A percentile compares a stretch with the other conserved stretches of the same genome.
Evolutionary conservation across 2,329 filamentous ascomycete species (phyloP).

Genomic region (Xylaria sp.): DNA sequence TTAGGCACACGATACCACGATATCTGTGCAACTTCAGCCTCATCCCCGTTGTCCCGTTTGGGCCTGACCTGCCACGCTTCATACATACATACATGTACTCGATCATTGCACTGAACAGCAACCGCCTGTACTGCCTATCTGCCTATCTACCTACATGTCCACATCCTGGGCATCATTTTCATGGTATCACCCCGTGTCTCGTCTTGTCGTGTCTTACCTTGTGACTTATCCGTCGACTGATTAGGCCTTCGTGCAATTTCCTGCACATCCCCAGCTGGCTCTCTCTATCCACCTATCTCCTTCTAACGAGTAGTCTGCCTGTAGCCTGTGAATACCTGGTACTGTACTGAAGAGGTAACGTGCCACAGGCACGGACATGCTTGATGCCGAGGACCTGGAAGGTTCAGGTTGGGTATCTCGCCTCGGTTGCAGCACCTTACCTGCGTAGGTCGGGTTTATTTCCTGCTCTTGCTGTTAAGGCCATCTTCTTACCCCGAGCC

Average conservation of each 20-base stretch:
- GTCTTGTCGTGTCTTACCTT: not conserved
- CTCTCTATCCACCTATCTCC: not conserved
- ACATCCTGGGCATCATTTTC: not conserved
- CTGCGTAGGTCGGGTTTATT: not conserved
- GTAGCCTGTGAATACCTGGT: not conserved
- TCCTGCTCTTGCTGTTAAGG: not conserved
- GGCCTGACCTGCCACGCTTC: constrained; percentile 12
- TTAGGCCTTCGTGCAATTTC: not conserved
- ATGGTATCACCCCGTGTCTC: not conserved
- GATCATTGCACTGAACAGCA: not conserved
- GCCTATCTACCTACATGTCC: not conserved
- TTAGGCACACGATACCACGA: constrained; percentile 4
- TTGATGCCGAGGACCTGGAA: constrained; percentile 5
- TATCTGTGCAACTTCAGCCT: constrained; percentile 25
- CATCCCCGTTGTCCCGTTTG: not conserved
- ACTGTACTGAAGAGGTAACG: not conserved
- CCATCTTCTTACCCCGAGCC: not conserved
- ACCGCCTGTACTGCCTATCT: not conserved
- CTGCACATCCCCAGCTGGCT: not conserved
- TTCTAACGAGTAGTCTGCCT: not conserved
- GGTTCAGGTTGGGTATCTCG: constrained; percentile 3
- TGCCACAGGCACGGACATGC: constrained; percentile 1
- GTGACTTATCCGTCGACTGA: not conserved
- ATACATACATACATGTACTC: not conserved
- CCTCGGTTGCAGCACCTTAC: constrained; percentile 4